These are phyloP conservation scores for Ramichloridium luteum DNA, from an alignment of 2,329 filamentous ascomycete genomes.

Conservation along the genomic window DNA sequence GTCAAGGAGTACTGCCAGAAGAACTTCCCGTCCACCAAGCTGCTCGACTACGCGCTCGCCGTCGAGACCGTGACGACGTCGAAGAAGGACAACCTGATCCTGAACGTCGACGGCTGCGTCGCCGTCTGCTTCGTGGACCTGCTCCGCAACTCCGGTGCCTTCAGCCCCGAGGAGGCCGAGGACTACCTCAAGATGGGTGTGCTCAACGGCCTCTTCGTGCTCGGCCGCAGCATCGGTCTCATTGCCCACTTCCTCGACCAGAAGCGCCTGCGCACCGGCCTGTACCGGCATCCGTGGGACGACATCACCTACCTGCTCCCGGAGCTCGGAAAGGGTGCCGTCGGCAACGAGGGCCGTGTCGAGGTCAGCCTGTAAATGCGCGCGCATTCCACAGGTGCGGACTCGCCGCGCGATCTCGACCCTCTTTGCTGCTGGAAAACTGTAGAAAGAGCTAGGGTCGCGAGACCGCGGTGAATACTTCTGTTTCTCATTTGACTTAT, in stretches of 20 bases:
- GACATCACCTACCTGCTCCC: conserved; percentile 93
- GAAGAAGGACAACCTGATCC: conserved; percentile 99
- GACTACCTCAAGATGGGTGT: conserved; percentile 99
- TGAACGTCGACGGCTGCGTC: conserved; percentile 97
- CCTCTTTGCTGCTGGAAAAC: too few relatives aligned
- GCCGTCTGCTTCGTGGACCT: conserved; percentile 98
- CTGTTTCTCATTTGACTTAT: too few relatives aligned
- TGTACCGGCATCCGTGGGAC: conserved; percentile 97
- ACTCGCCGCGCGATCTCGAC: too few relatives aligned
- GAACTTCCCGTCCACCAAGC: conserved; percentile 95
- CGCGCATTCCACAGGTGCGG: too few relatives aligned
- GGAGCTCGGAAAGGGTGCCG: conserved; percentile 56
- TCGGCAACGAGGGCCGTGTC: conserved; percentile 72
- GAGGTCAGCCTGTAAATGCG: conserved; percentile 70
- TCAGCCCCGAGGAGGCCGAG: conserved; percentile 90
- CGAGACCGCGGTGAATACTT: too few relatives aligned
- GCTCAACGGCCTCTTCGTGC: conserved; percentile 96
- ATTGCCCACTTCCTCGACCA: conserved; percentile 99
- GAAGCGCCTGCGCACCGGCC: conserved; percentile 95
- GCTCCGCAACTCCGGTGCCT: conserved; percentile 93
- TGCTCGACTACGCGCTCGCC: conserved; percentile 95
- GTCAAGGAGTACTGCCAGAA: conserved; percentile 98
- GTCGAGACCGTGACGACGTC: conserved; percentile 97
- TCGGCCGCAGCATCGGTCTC: conserved; percentile 92
- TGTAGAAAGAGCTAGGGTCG: too few relatives aligned